Evolutionary conservation across 2,329 filamentous ascomycete species (phyloP), one percentile per base, ranked within the genome.

Genomic region (Colletotrichum camelliae): DNA sequence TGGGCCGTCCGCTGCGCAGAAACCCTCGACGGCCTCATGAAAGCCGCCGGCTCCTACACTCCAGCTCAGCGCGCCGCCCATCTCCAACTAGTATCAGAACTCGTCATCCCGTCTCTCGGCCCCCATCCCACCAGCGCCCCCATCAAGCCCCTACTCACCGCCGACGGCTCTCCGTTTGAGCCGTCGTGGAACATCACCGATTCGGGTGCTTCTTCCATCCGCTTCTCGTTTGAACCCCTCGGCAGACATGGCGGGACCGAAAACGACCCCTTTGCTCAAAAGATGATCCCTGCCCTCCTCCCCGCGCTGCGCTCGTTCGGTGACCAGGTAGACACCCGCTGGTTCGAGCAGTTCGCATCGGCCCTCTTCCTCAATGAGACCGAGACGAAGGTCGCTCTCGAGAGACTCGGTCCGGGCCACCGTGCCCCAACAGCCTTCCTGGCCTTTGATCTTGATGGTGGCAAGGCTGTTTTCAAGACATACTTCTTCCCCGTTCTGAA

Each of bases 401-500:
- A 72, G 27, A 77, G 71, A 29, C 77, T 80, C 66, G 61, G 78
- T 78, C 2, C 65, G 16, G 62, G 58, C 74, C 31, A 75, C 77
- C 80, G 77, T 12, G 79, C 78, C 16, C 80, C 80, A 7, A 80
- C 78, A 1, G 78, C 77, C 7, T 80, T 81, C 29, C 75, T 81
- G 1, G 80, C 80, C 2, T 80, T 80, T 43, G 80, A 80, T n/a
- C 80, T 81, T n/a, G 76, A 79, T 13, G 78, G 78, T 1, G 70
- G 64, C 8, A 75, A 77, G 16, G 74, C 76, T 24, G 62, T 77
- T 1, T 78, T 80, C 72, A 81, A 80, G 61, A 79, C 78, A 5
- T 81, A 81, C 52, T 81, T 81, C 64, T 80, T 76, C 43, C 80
- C 80, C 13, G 61, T 79, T 8, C 79, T 80, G 68, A 81, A 81